Base-by-base conservation (phyloP, 139 green algal species). In the Eudorina sp. region DNA sequence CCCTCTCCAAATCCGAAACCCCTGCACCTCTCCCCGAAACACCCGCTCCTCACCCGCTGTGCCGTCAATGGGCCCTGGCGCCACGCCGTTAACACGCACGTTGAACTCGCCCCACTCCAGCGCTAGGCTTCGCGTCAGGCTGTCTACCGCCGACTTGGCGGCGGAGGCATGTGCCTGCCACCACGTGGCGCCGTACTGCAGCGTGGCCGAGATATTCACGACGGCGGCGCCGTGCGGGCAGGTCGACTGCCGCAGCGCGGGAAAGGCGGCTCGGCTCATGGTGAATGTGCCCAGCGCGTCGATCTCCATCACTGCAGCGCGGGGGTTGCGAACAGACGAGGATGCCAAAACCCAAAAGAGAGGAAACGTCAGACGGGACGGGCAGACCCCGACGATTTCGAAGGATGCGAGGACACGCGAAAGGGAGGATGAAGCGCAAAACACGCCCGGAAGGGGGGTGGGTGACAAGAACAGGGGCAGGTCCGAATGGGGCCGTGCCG, bases 181-280 rank as follows among this genome's bases (percentile, higher is more conserved):
- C 96, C 96, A 99, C 2, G 96, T 98, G 8, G 97, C 97, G 6
- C 96, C 96, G 88, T 99, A 99, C 48, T 99, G 97, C 89, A 99
- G 91, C 16, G 97, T 99, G 62, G 96, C 96, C 76, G 92, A 97
- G 92, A 99, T 99, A 95, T 99, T 99, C 77, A 99, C 93, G 86
- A 99, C 96, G 76, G 78, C 83, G 62, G 66, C 34, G n/a, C n/a
- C 60, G 38, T 9, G 29, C 34, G 73, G 21, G 8, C 27, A 21
- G 55, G 25, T 6, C 11, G 87, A 73, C 0, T 6, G 7, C 29
- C 53, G 38, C 29, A 90, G 87, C 7, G 80, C 53, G 7, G 79
- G 69, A 46, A 88, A 89, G 8, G 97, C 96, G 11, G 97, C 97
- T 1, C 94, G 73, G 89, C 89, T 94, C 92, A 97, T 96, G 86